phyloP scores from a whole-genome alignment of 495 filamentous ascomycete species.

The Xylaria sp. region DNA sequence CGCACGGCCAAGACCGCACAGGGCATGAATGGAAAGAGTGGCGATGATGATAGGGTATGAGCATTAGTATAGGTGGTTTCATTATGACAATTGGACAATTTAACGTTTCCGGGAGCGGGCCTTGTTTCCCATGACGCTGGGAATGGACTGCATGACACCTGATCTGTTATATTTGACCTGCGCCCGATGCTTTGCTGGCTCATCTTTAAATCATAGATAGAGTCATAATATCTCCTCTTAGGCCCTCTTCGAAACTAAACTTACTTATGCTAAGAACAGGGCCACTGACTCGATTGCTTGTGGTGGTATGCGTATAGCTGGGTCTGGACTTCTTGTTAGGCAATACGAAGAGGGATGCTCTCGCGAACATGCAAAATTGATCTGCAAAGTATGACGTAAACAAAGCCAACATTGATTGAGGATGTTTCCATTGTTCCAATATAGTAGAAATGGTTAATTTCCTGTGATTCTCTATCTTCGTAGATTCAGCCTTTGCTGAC shows the following conservation, averaged over 20 bases:
- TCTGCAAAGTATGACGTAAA: not conserved
- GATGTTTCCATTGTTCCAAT: not conserved
- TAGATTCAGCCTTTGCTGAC: not conserved
- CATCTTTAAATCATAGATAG: not conserved
- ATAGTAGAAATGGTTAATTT: not conserved
- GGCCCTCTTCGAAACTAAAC: not conserved
- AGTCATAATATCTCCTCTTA: not conserved
- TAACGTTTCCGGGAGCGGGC: not conserved
- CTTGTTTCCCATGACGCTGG: not conserved
- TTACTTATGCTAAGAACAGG: not conserved
- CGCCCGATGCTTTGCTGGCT: not conserved
- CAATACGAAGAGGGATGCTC: not conserved
- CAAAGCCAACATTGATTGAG: not conserved
- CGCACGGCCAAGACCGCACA: constrained; percentile 28
- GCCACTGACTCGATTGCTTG: not conserved
- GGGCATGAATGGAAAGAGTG: constrained; percentile 1
- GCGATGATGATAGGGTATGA: constrained; percentile 2
- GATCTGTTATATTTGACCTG: not conserved
- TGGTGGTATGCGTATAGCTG: not conserved
- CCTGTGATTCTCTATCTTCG: not conserved
- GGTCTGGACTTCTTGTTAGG: not conserved
- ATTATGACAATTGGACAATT: not conserved
- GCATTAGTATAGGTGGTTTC: no score
- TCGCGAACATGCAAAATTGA: not conserved
- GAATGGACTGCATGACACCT: not conserved